Evolutionary conservation across 768 basidiomycete genomes (phyloP).

Genomic region (Leccinum longicurvipes): DNA sequence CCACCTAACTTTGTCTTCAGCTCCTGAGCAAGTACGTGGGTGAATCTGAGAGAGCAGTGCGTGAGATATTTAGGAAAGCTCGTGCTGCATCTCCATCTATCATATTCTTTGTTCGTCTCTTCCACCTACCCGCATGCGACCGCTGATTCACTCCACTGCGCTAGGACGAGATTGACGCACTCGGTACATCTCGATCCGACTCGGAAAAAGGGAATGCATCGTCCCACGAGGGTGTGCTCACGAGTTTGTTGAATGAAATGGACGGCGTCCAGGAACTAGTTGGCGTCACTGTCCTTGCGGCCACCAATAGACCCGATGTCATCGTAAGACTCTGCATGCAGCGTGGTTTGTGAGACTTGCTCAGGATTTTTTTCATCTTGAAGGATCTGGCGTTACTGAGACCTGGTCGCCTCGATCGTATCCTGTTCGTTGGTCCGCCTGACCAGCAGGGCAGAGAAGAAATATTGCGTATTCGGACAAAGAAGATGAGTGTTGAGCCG

Average conservation of each 20-base stretch:
- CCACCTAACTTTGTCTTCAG: constrained; percentile 39
- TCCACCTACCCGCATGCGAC: neutral
- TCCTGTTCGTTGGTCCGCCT: constrained; percentile 92
- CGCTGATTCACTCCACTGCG: neutral
- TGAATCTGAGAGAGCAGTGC: constrained; percentile 91
- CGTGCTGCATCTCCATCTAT: constrained; percentile 93
- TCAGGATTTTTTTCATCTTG: neutral
- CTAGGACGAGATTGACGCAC: constrained; percentile 96
- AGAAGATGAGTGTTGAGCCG: constrained; percentile 76
- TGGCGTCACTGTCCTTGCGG: constrained; percentile 94
- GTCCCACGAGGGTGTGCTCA: constrained; percentile 85
- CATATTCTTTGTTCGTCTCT: constrained; percentile 80
- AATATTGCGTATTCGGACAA: constrained; percentile 76
- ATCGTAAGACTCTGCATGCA: constrained; percentile 50
- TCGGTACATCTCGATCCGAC: constrained; percentile 74
- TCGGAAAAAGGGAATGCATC: constrained; percentile 48
- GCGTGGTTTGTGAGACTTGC: neutral
- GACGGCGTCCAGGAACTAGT: constrained; percentile 94
- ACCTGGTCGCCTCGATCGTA: constrained; percentile 90
- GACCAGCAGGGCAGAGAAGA: constrained; percentile 76
- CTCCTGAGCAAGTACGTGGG: constrained; percentile 96
- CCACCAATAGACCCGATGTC: constrained; percentile 94
- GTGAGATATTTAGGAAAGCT: constrained; percentile 95
- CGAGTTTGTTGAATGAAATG: constrained; percentile 95
- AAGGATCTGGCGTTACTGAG: constrained; percentile 95